Conservation (phyloP, 805 yeast species). For the Spathaspora girioi region DNA sequence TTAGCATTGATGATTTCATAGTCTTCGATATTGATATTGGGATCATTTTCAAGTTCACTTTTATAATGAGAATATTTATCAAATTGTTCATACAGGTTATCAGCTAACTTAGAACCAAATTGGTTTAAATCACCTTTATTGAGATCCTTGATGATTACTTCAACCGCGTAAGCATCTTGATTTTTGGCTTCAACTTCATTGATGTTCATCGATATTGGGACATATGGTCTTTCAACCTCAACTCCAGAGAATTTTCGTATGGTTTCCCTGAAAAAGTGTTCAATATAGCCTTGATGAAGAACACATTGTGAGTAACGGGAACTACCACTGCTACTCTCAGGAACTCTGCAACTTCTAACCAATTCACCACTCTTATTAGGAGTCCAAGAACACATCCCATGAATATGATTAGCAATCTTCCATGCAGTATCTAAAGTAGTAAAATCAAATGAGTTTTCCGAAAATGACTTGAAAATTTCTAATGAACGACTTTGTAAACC, state of each 20-base stretch:
- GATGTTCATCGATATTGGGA: conserved; percentile 12
- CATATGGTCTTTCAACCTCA: conserved; percentile 16
- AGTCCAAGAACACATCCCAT: conserved; percentile 28
- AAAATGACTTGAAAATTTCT: conserved; percentile 20
- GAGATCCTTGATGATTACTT: conserved; percentile 13
- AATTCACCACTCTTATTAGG: conserved; percentile 21
- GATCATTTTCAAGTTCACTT: conserved; percentile 2
- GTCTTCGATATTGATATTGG: conserved; percentile 5
- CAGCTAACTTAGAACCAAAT: conserved; percentile 15
- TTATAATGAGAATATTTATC: conserved; percentile 12
- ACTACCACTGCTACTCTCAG: conserved; percentile 22
- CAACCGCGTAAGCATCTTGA: conserved; percentile 10
- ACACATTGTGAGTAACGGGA: conserved; percentile 25
- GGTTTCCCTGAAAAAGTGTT: conserved; percentile 19
- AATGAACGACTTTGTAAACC: conserved; percentile 28
- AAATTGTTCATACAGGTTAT: conserved; percentile 23
- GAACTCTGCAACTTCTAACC: conserved; percentile 18
- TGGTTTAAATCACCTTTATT: conserved; percentile 9
- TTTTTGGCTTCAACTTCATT: conserved; percentile 11
- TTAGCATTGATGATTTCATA: conserved; percentile 22
- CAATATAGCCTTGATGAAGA: conserved; percentile 28
- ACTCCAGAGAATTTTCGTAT: conserved; percentile 13
- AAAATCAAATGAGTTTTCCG: conserved; percentile 9
- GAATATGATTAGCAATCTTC: conserved; percentile 22
- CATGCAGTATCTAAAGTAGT: conserved; percentile 22